phyloP scores from a whole-genome alignment of 805 yeast genomes.

The Lipomyces lipofer region DNA sequence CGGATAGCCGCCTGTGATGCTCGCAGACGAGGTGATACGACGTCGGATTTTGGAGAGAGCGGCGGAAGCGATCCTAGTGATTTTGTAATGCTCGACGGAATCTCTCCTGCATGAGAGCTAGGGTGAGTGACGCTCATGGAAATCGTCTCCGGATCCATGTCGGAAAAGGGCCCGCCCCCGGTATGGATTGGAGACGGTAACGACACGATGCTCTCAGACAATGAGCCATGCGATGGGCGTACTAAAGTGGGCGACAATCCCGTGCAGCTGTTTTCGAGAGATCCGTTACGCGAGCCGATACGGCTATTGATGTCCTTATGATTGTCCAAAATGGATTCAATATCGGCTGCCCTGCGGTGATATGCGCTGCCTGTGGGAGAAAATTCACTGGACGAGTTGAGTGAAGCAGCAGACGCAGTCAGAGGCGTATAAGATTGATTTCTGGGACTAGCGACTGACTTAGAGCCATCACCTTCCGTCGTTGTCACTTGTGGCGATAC shows the following conservation, averaged over 20 bases:
- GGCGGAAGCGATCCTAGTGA: neutral
- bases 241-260: neutral
- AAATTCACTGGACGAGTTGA: conserved; percentile 8
- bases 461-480: neutral
- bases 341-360: conserved; percentile 6
- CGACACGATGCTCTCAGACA: neutral
- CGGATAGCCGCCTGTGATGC: too few relatives aligned
- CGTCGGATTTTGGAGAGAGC: neutral
- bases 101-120: neutral
- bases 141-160: too few relatives aligned
- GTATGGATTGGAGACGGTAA: neutral
- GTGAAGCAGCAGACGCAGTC: conserved; percentile 14
- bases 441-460: neutral
- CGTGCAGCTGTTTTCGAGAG: neutral
- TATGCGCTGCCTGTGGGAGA: neutral
- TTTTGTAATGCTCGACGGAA: neutral
- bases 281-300: conserved; percentile 14
- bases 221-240: neutral
- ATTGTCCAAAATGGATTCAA: conserved; percentile 20
- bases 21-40: neutral
- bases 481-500: neutral
- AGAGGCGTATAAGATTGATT: neutral
- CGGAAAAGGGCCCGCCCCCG: too few relatives aligned
- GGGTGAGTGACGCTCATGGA: too few relatives aligned
- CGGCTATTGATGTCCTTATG: conserved; percentile 26